phyloP scores from a whole-genome alignment of 202 grass and related monocot genomes.

The Musa balbisiana region DNA sequence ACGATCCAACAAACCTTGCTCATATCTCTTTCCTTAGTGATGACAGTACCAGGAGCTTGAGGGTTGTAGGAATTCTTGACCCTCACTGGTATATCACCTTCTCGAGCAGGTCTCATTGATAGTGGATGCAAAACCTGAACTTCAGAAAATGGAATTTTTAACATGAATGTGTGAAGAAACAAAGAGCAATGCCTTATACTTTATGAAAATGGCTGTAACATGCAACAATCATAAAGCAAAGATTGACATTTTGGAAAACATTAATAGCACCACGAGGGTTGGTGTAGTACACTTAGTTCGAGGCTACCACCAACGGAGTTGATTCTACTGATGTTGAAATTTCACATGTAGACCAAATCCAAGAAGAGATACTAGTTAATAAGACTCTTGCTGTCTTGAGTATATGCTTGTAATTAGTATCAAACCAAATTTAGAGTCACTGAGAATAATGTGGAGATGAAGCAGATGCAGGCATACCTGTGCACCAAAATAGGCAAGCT shows the following conservation, averaged over 20 bases:
- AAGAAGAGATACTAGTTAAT: neutral
- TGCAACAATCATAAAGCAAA: neutral
- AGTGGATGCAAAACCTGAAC: slow-evolving; percentile 85
- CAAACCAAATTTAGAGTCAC: neutral
- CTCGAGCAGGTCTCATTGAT: slow-evolving; percentile 93
- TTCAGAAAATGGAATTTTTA: neutral
- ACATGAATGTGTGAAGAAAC: neutral
- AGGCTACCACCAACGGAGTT: neutral
- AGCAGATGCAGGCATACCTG: slow-evolving; percentile 34
- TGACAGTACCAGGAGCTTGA: slow-evolving; percentile 80
- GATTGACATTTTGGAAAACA: neutral
- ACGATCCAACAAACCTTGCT: slow-evolving; percentile 53
- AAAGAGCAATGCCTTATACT: neutral
- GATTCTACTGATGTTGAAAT: neutral
- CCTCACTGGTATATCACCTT: slow-evolving; percentile 78
- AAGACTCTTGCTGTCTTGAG: neutral
- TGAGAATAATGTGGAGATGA: neutral
- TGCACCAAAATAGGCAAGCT: slow-evolving; percentile 97
- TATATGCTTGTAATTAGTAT: neutral
- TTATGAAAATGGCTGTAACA: neutral
- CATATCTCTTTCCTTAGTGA: slow-evolving; percentile 87
- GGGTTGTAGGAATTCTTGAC: slow-evolving; percentile 96
- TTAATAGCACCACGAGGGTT: neutral
- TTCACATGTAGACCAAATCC: neutral
- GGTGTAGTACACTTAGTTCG: neutral